Evolutionary conservation across 208 protist species (phyloP), one percentile per base, ranked within the genome.

Genomic region (Leptomonas pyrrhocoris): DNA sequence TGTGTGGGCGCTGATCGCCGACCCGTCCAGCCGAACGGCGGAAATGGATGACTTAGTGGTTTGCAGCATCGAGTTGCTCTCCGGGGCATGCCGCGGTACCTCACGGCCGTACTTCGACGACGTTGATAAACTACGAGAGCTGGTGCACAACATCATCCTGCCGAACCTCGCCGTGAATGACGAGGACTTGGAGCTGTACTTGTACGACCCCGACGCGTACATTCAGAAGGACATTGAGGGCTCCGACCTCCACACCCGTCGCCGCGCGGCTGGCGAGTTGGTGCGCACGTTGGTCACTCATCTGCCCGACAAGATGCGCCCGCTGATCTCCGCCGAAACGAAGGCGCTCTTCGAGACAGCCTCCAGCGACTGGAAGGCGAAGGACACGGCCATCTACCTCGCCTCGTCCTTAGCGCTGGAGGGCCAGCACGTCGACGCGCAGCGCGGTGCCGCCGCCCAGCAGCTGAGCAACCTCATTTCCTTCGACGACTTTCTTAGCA

Each of bases 151-250:
- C 42, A 90, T 99, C 50, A 83, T 99, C 50, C 79, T 98, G 27
- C 98, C 98, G 30, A 99, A 98, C 64, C 86, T 99, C 42, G 46
- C 67, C 16, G 71, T 98, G 19, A 65, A 59, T n/a, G 85, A 98
- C 42, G 78, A 85, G 28, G 98, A 99, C 60, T 66, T 98, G 59
- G 97, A 98, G 45, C 61, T 94, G 3, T 99, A 97, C 72, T 85
- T 93, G 55, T 76, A 95, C 36, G 92, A 98, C n/a, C 74, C 89
- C 18, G 94, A 99, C 73, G 96, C 97, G 73, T 99, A 98, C 79
- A 98, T 99, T 40, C 86, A 98, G 61, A 79, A 84, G 12, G 98
- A 99, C 77, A 95, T 99, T 63, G 98, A 99, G 72, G 98, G 98
- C 50, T 97, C 88, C 60, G 94, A 97, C 74, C 84, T 93, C 59